Conservation (phyloP, 305 asterid genomes). For the Fraxinus velutina region DNA sequence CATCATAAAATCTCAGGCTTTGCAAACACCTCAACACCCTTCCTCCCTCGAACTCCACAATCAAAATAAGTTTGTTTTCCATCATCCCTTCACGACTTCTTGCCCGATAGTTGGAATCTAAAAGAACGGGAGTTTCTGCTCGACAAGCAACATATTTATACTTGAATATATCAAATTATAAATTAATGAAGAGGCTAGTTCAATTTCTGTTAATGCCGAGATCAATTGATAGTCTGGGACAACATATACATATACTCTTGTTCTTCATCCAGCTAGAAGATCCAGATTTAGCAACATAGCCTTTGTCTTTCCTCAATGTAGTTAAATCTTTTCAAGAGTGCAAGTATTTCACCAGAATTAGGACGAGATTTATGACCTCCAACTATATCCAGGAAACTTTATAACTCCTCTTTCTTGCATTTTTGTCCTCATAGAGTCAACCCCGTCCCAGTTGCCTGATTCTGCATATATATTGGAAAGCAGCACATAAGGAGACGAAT, state of each 20-base stretch:
- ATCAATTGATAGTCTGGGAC: constrained; percentile 11
- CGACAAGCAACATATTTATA: not conserved
- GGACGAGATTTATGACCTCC: constrained; percentile 42
- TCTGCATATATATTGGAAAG: constrained; percentile 79
- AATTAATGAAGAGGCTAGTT: not conserved
- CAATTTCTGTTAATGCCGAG: constrained; percentile 4
- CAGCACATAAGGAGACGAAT: constrained; percentile 65
- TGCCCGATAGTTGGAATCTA: not conserved
- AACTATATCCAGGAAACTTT: constrained; percentile 61
- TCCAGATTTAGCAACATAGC: constrained; percentile 15
- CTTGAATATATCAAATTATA: not conserved
- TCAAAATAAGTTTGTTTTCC: not conserved
- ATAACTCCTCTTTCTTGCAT: constrained; percentile 65
- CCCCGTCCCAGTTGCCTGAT: constrained; percentile 79
- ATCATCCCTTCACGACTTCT: not conserved
- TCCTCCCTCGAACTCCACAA: not conserved
- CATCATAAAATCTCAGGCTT: not conserved
- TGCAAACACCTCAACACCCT: not conserved
- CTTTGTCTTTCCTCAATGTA: constrained; percentile 31
- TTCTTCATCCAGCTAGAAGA: constrained; percentile 18
- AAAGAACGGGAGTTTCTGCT: not conserved
- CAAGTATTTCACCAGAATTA: constrained; percentile 27
- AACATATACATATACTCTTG: not conserved
- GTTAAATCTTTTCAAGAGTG: constrained; percentile 29
- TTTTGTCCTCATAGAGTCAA: constrained; percentile 48